Evolutionary conservation across 768 basidiomycete species (phyloP).

Genomic region (Pleurotus cornucopiae): DNA sequence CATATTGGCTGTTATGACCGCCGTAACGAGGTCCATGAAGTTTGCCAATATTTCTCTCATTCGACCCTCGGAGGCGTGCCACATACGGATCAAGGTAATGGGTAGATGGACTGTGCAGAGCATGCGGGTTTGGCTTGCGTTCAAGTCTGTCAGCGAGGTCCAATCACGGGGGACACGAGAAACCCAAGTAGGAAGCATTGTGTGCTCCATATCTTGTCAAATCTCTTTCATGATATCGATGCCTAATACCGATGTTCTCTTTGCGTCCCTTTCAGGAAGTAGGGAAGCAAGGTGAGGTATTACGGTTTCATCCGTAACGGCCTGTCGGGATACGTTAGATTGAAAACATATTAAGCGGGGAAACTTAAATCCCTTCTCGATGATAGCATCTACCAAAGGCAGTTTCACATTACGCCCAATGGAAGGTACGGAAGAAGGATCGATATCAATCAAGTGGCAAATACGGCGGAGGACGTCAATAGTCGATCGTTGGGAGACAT

Average conservation of each 20-base stretch:
- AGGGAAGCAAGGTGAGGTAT: neutral
- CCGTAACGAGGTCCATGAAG: slow-evolving; percentile 25
- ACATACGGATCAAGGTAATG: slow-evolving; percentile 24
- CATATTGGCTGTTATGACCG: slow-evolving; percentile 17
- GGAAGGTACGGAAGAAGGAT: neutral
- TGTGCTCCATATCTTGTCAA: slow-evolving; percentile 25
- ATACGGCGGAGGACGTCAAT: neutral
- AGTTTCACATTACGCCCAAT: neutral
- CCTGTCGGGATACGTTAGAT: neutral
- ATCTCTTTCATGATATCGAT: slow-evolving; percentile 22
- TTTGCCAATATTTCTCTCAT: slow-evolving; percentile 18
- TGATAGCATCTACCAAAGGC: neutral
- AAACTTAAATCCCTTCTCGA: neutral
- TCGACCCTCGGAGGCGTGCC: slow-evolving; percentile 12
- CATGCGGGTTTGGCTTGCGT: slow-evolving; percentile 23
- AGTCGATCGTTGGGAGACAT: neutral
- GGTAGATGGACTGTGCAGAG: slow-evolving; percentile 24
- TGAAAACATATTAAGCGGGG: neutral
- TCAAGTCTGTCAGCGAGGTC: slow-evolving; percentile 22
- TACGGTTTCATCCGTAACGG: neutral
- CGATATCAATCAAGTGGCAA: neutral
- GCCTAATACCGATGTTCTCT: slow-evolving; percentile 18
- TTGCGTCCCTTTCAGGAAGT: neutral
- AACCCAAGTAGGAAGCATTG: slow-evolving; percentile 26
- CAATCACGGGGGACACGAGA: slow-evolving; percentile 23